These are phyloP conservation scores for Taphrina communis DNA, from an alignment of 1,139 yeast species.

Conservation along the genomic window DNA sequence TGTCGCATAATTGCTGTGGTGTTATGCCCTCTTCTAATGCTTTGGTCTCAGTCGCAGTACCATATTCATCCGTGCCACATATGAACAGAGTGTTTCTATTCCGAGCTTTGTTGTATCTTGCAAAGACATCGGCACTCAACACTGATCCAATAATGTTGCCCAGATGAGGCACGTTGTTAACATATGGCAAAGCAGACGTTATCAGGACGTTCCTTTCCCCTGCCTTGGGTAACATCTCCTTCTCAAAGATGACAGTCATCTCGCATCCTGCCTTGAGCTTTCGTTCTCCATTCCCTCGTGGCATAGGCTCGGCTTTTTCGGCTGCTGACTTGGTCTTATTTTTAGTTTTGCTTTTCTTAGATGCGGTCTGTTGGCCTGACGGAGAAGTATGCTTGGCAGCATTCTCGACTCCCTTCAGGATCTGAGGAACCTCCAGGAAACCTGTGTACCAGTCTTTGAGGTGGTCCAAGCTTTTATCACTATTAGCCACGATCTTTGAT, in stretches of 20 bases:
- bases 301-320: slow-evolving; percentile 43
- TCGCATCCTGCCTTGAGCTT: slow-evolving; percentile 54
- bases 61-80: slow-evolving; percentile 99
- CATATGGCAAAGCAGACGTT: slow-evolving; percentile 96
- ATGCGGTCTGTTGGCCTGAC: slow-evolving; percentile 50
- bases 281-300: slow-evolving; percentile 44
- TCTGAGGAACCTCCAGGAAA: slow-evolving; percentile 18
- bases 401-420: slow-evolving; percentile 33
- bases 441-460: slow-evolving; percentile 24
- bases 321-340: slow-evolving; percentile 51
- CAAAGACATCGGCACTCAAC: slow-evolving; percentile 88
- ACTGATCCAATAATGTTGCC: slow-evolving; percentile 97
- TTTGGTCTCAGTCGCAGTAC: slow-evolving; percentile 98
- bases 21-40: slow-evolving; percentile 91
- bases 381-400: slow-evolving; percentile 51
- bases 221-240: slow-evolving; percentile 61
- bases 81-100: slow-evolving; percentile 82
- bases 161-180: slow-evolving; percentile 95
- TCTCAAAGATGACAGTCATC: slow-evolving; percentile 49
- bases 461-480: background rate
- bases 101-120: slow-evolving; percentile 88
- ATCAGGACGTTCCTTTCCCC: slow-evolving; percentile 80
- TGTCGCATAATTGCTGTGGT: slow-evolving; percentile 87
- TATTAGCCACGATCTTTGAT: slow-evolving; percentile 7
- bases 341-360: slow-evolving; percentile 6